Evolutionary conservation across 2,329 filamentous ascomycete genomes (phyloP).

Genomic region (Cladobotryum protrusum): DNA sequence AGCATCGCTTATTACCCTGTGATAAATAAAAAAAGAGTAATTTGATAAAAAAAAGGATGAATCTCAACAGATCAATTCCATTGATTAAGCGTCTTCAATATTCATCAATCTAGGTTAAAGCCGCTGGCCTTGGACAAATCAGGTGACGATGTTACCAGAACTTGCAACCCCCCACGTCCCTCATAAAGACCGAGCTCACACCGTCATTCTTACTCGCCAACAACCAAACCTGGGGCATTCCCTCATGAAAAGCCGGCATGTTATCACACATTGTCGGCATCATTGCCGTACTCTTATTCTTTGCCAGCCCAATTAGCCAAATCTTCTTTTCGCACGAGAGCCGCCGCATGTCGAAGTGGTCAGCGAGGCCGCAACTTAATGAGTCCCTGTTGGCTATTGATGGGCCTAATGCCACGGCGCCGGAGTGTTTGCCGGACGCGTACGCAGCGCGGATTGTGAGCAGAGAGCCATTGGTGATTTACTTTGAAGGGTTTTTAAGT

Average conservation of each 20-base stretch:
- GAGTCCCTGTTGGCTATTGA: constrained; percentile 47
- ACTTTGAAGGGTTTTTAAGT: constrained; percentile 46
- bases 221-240: too few relatives aligned
- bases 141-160: too few relatives aligned
- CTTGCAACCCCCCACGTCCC: too few relatives aligned
- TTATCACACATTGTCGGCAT: constrained; percentile 40
- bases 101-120: too few relatives aligned
- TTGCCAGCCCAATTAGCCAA: constrained; percentile 38
- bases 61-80: too few relatives aligned
- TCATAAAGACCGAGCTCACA: too few relatives aligned
- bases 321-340: constrained; percentile 27
- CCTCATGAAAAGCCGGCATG: constrained; percentile 26
- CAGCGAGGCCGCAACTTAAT: constrained; percentile 41
- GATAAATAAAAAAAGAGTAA: too few relatives aligned
- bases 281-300: constrained; percentile 36
- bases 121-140: too few relatives aligned
- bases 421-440: constrained; percentile 33
- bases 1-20: too few relatives aligned
- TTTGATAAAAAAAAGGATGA: too few relatives aligned
- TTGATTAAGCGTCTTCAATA: too few relatives aligned
- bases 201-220: too few relatives aligned
- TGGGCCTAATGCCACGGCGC: constrained; percentile 27
- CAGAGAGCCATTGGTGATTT: constrained; percentile 46
- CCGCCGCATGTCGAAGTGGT: constrained; percentile 16
- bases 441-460: constrained; percentile 44